Percentiles rank a stretch among this genome's conserved stretches.
These are phyloP conservation scores for Phialophora expanda DNA, from an alignment of 2,329 filamentous ascomycete species.

Conservation along the genomic window DNA sequence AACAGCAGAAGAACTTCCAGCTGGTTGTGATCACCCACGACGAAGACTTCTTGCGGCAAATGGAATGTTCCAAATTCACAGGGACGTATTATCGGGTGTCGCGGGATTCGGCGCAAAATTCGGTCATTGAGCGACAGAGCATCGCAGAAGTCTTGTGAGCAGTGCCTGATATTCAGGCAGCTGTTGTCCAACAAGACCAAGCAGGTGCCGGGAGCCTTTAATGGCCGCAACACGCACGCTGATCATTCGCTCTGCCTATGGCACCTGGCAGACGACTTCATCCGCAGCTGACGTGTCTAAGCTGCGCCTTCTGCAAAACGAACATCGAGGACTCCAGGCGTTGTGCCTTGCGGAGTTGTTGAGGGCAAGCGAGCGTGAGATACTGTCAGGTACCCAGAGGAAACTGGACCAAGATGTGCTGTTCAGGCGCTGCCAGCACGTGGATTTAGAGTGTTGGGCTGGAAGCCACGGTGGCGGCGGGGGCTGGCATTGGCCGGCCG, in stretches of 20 bases:
- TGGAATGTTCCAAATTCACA: slow-evolving; percentile 92
- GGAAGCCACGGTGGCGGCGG: slow-evolving; percentile 14
- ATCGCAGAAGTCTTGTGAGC: slow-evolving; percentile 55
- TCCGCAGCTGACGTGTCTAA: slow-evolving; percentile 14
- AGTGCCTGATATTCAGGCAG: not conserved
- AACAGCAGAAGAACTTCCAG: slow-evolving; percentile 92
- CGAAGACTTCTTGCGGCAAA: slow-evolving; percentile 90
- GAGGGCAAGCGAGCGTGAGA: slow-evolving; percentile 9
- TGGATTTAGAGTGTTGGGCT: slow-evolving; percentile 12
- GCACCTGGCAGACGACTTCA: slow-evolving; percentile 22
- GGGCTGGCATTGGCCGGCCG: not conserved
- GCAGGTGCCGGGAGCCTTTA: too few species aligned
- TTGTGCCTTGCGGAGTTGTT: slow-evolving; percentile 3
- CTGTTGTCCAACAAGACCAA: not conserved
- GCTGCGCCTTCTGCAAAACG: not conserved
- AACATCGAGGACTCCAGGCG: not conserved
- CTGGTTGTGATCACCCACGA: slow-evolving; percentile 99
- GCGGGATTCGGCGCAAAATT: slow-evolving; percentile 83
- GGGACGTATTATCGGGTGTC: slow-evolving; percentile 90
- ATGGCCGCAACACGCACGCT: slow-evolving; percentile 12
- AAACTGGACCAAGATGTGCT: not conserved
- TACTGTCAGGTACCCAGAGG: not conserved
- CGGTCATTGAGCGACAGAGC: slow-evolving; percentile 73
- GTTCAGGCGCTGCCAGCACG: not conserved
- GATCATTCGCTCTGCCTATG: slow-evolving; percentile 21